Evolutionary conservation across 192 early-diverging fungal genomes (phyloP).

Genomic region (Coemansia sp.): DNA sequence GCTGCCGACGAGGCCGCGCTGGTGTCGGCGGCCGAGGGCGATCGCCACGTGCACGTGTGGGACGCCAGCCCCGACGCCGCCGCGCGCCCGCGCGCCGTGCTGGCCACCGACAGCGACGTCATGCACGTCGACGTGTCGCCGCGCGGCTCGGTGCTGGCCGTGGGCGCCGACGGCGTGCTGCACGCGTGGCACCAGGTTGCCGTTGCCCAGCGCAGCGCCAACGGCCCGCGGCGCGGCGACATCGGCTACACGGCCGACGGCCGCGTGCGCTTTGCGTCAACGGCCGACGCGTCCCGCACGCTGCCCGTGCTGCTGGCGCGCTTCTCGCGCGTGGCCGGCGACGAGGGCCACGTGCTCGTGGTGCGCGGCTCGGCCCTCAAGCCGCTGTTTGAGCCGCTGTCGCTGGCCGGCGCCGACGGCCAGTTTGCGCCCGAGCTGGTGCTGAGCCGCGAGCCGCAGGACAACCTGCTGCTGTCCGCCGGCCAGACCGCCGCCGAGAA

Average conservation of each 20-base stretch:
- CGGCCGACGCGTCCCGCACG: not conserved
- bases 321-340: constrained; percentile 34
- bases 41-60: constrained; percentile 43
- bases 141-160: constrained; percentile 32
- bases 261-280: constrained; percentile 11
- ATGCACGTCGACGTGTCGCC: constrained; percentile 22
- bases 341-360: constrained; percentile 25
- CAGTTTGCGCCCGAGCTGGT: constrained; percentile 22
- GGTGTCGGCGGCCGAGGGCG: constrained; percentile 29
- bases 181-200: constrained; percentile 36
- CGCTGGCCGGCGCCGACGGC: constrained; percentile 21
- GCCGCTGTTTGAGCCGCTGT: constrained; percentile 40
- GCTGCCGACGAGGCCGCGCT: constrained; percentile 27
- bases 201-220: constrained; percentile 9
- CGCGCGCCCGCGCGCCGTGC: constrained; percentile 13
- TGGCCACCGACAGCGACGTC: constrained; percentile 26
- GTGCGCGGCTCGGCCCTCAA: constrained; percentile 32
- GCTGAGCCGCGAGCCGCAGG: constrained; percentile 19
- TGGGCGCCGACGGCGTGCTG: constrained; percentile 25
- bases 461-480: constrained; percentile 9
- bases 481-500: constrained; percentile 9
- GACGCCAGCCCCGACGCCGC: constrained; percentile 9
- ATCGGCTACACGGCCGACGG: constrained; percentile 31
- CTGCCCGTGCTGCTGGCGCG: constrained; percentile 26
- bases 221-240: not conserved